phyloP scores from a whole-genome alignment of 1,284 basidiomycete species.

The Rhodotorula sp. region DNA sequence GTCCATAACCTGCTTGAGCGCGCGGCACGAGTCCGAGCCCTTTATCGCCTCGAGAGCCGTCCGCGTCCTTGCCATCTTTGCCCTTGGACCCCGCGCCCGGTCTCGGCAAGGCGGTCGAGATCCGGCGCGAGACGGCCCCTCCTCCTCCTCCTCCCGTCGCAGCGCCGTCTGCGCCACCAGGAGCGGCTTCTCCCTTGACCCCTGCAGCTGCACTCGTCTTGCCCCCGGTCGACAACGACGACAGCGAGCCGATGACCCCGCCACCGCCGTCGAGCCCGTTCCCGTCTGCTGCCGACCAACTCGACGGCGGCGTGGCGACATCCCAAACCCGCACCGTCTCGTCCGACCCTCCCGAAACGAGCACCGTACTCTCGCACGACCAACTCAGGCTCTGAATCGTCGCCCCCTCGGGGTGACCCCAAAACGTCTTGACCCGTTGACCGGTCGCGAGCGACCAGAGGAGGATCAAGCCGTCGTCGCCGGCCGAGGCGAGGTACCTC shows the following conservation, averaged over 20 bases:
- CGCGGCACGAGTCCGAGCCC: constrained; percentile 3
- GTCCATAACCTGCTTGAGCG: constrained; percentile 1
- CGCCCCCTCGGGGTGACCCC: constrained; percentile 69
- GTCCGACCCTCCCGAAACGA: constrained; percentile 86
- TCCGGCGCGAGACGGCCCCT: neutral
- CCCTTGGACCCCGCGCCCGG: neutral
- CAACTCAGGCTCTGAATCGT: constrained; percentile 88
- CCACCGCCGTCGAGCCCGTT: constrained; percentile 8
- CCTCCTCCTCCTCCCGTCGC: constrained; percentile 56
- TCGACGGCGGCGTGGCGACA: constrained; percentile 60
- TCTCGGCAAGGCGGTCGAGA: neutral
- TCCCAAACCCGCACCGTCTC: constrained; percentile 98
- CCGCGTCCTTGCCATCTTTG: constrained; percentile 14
- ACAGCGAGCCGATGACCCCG: neutral
- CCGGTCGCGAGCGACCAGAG: constrained; percentile 96
- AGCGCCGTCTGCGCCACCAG: constrained; percentile 42
- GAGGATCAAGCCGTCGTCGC: constrained; percentile 88
- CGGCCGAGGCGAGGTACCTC: constrained; percentile 84
- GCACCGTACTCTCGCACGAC: constrained; percentile 81
- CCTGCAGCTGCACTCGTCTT: neutral
- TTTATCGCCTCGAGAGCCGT: neutral
- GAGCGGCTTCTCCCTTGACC: constrained; percentile 42
- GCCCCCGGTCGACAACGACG: neutral
- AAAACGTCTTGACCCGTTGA: constrained; percentile 93
- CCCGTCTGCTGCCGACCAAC: constrained; percentile 24